Evolutionary conservation across 345 rosid genomes (phyloP), one percentile per base, ranked within the genome.

Genomic region (Pelargonium nanum): DNA sequence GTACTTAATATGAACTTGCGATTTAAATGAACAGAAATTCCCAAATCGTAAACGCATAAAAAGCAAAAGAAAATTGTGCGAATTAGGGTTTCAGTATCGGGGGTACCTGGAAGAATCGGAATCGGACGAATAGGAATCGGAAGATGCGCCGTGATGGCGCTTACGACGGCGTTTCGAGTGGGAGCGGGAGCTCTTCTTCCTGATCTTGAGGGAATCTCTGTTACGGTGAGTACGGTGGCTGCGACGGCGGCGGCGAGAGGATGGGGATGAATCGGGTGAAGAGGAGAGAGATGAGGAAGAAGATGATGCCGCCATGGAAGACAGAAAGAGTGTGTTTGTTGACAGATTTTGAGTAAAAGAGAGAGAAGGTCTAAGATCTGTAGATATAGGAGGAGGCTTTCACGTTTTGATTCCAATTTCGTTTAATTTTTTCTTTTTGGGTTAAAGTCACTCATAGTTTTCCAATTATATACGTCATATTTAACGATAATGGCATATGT

Each of bases 301-400:
- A 62, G 91, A 80, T 7, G 89, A 80, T 64, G 83, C 88, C 74
- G 87, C 90, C 97, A 91, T 91, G 40, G 67, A n/a, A 50, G 44
- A 50, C 34, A 34, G 13, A 28, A 26, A 50, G 53, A 19, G 61
- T 20, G 69, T n/a, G n/a, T n/a, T n/a, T n/a, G n/a, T n/a, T n/a
- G n/a, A n/a, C n/a, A n/a, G n/a, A n/a, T 22, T 22, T 63, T 22
- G 48, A 58, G 24, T 52, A 23, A 15, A 4, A 55, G 9, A 24
- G 17, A 45, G 32, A 32, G 34, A 12, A 23, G 0, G 25, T 19
- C n/a, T n/a, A n/a, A n/a, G n/a, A n/a, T n/a, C n/a, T n/a, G n/a
- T n/a, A n/a, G n/a, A n/a, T n/a, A n/a, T n/a, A n/a, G n/a, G n/a
- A n/a, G n/a, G n/a, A n/a, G n/a, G n/a, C n/a, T n/a, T n/a, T n/a